These are phyloP conservation scores for Xylaria castorea DNA, from an alignment of 495 filamentous ascomycete species.

Conservation along the genomic window DNA sequence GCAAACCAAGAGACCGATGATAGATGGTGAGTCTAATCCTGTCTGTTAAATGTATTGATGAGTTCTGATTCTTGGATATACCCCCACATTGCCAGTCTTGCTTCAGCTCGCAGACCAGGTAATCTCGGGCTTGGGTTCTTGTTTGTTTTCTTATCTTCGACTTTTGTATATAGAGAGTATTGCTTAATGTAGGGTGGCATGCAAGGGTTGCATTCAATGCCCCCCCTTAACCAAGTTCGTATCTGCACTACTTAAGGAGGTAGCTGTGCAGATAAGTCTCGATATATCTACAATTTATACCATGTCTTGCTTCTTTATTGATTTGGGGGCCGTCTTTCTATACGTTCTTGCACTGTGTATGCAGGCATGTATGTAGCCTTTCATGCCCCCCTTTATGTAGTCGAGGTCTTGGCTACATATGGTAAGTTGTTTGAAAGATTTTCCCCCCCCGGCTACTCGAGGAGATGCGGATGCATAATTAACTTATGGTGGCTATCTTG, in stretches of 20 bases:
- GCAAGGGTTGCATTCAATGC: background rate
- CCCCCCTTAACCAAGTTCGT: background rate
- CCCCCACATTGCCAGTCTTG: background rate
- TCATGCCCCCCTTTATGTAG: background rate
- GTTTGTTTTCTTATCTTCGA: background rate
- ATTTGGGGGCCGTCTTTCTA: background rate
- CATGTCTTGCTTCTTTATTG: background rate
- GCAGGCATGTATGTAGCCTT: background rate
- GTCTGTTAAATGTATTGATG: background rate
- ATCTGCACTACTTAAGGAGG: slow-evolving; percentile 1
- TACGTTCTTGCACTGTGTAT: background rate
- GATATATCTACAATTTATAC: background rate
- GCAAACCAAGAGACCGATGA: background rate
- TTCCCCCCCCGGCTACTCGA: background rate
- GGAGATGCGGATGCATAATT: background rate
- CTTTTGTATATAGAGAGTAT: background rate
- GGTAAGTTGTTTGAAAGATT: background rate
- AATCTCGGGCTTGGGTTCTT: background rate
- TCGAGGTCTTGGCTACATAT: background rate
- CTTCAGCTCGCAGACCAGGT: too few species aligned
- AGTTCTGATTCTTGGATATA: background rate
- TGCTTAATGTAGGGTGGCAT: background rate
- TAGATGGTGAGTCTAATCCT: background rate
- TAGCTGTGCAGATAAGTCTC: background rate
- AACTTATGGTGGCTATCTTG: background rate